phyloP scores from a whole-genome alignment of 768 basidiomycete genomes.

The Paxillus involutus region DNA sequence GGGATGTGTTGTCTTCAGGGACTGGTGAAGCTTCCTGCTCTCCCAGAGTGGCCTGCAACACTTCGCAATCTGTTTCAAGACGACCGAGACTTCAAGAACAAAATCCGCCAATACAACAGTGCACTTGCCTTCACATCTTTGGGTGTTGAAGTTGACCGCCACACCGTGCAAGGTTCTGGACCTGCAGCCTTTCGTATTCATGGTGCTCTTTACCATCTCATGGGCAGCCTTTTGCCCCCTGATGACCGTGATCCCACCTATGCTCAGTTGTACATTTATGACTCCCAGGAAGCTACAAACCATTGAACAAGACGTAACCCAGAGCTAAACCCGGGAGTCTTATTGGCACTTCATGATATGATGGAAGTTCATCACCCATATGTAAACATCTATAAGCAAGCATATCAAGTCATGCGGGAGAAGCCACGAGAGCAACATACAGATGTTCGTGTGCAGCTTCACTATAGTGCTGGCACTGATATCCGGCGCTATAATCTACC shows the following conservation, averaged over 20 bases:
- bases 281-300: constrained; percentile 35
- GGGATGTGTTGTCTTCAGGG: too few species aligned
- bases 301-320: constrained; percentile 22
- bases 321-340: constrained; percentile 14
- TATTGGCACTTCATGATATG: constrained; percentile 25
- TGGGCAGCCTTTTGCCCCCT: constrained; percentile 32
- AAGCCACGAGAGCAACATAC: constrained; percentile 16
- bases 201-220: constrained; percentile 36
- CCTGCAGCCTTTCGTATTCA: constrained; percentile 24
- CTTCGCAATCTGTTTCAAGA: constrained; percentile 7
- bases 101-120: constrained; percentile 39
- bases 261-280: constrained; percentile 44
- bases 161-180: constrained; percentile 15
- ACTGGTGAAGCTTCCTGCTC: too few species aligned
- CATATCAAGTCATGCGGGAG: constrained; percentile 30
- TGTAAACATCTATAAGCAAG: constrained; percentile 30
- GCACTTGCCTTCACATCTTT: constrained; percentile 43
- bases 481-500: constrained; percentile 43
- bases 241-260: constrained; percentile 24
- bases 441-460: constrained; percentile 8
- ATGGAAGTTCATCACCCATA: constrained; percentile 24
- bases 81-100: constrained; percentile 21
- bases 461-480: constrained; percentile 21
- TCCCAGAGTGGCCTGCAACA: neutral
- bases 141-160: constrained; percentile 30